Conservation (phyloP, 2,329 filamentous ascomycete species). For the Gyromitra esculenta region DNA sequence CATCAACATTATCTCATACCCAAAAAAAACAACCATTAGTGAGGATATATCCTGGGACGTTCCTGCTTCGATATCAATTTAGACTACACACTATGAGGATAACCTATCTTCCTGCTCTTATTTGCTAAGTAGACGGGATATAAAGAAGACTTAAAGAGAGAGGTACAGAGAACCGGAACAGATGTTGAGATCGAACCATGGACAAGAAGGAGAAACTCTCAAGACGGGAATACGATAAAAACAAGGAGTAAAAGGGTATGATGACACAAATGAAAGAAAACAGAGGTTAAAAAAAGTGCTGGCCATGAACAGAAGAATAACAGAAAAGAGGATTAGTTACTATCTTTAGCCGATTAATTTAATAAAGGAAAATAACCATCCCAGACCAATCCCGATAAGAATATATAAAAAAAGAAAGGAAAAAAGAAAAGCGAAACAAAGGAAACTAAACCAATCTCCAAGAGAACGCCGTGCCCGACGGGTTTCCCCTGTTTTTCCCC, state of each 20-base stretch:
- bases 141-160: conserved; percentile 24
- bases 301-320: conserved; percentile 21
- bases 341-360: conserved; percentile 45
- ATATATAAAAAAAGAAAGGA: conserved; percentile 44
- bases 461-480: conserved; percentile 49
- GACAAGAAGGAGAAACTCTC: conserved; percentile 6
- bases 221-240: neutral
- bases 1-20: neutral
- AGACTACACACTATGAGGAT: conserved; percentile 21
- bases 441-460: conserved; percentile 35
- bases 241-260: conserved; percentile 8
- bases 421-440: conserved; percentile 20
- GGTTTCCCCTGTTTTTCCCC: conserved; percentile 35
- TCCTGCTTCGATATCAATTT: conserved; percentile 15
- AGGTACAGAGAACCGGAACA: conserved; percentile 15
- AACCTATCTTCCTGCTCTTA: conserved; percentile 29
- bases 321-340: conserved; percentile 30
- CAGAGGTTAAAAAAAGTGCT: neutral
- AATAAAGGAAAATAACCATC: conserved; percentile 45
- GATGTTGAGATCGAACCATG: conserved; percentile 9
- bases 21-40: neutral
- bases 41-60: neutral
- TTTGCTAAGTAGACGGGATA: conserved; percentile 24
- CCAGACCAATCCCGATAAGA: conserved; percentile 50
- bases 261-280: conserved; percentile 1